Evolutionary conservation across 345 rosid genomes (phyloP), one percentile per base, ranked within the genome.

Genomic region (Conringia planisiliqua): DNA sequence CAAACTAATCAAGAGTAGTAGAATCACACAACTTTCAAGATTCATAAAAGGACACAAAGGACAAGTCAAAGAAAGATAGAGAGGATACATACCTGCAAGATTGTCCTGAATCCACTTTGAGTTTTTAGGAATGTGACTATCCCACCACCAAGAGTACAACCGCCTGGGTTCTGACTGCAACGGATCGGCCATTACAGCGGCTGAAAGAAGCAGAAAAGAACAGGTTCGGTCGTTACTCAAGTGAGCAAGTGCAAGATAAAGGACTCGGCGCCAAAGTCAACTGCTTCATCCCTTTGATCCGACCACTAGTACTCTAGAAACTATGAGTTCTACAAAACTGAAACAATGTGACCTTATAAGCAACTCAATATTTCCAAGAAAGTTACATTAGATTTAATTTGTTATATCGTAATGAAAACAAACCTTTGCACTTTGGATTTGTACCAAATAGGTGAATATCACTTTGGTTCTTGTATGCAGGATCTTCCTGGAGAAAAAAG

Each of bases 91-190:
- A 89, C 98, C 68, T 26, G 50, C 24, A 62, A 62, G 36, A 89
- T 96, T 96, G 11, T 92, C 98, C 59, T 92, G 99, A 78, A 96
- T 97, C 99, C 99, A 96, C 84, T 90, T 96, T 5, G 98, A 96
- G 87, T 92, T 96, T 76, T 89, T 92, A 17, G 99, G 99, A 47
- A 83, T 72, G 85, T 96, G 98, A 84, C 99, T 96, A 82, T 91
- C 90, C 99, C 99, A 96, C 98, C 98, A 96, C 99, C 99, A 96
- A 1, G 99, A 96, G 55, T 96, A 96, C 77, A 72, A 60, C 48
- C 92, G 83, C 70, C 81, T 83, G 7, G 94, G 84, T 56, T 88
- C 96, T 7, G 88, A 79, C 57, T 80, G 80, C 5, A 77, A 68
- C 38, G 71, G 14, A 56, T 83, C 74, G 36, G 86, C 94, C 98